A percentile compares a stretch with the other conserved stretches of the same genome.
Evolutionary conservation across 441 rosid genomes (phyloP).

Genomic region (Populus hybrid): DNA sequence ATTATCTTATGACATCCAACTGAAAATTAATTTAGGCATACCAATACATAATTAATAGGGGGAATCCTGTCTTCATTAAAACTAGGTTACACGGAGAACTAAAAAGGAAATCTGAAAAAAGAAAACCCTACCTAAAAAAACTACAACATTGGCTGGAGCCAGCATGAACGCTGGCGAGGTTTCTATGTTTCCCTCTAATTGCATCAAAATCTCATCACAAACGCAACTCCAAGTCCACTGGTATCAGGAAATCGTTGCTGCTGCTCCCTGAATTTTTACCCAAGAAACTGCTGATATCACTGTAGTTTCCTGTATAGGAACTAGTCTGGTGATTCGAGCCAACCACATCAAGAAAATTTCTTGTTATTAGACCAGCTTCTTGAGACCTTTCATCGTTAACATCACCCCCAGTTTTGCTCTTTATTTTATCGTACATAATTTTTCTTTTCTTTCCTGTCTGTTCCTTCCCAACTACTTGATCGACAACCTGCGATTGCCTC

Average conservation of each 20-base stretch:
- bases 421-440: not conserved
- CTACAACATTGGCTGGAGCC: no score
- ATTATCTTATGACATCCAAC: not conserved
- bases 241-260: not conserved
- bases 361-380: not conserved
- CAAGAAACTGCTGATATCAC: not conserved
- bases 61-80: not conserved
- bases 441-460: not conserved
- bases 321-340: not conserved
- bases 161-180: not conserved
- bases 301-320: not conserved
- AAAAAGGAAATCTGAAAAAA: no score
- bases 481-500: not conserved
- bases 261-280: not conserved
- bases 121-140: no score
- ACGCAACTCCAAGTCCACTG: no score
- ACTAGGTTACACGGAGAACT: not conserved
- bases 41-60: no score
- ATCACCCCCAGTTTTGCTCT: not conserved
- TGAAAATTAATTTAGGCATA: not conserved
- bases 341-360: not conserved
- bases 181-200: not conserved
- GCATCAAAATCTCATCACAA: no score
- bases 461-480: not conserved
- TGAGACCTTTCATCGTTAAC: not conserved